Evolutionary conservation across 202 grass and related monocot species (phyloP).

Genomic region (Schoenoplectus triqueter): DNA sequence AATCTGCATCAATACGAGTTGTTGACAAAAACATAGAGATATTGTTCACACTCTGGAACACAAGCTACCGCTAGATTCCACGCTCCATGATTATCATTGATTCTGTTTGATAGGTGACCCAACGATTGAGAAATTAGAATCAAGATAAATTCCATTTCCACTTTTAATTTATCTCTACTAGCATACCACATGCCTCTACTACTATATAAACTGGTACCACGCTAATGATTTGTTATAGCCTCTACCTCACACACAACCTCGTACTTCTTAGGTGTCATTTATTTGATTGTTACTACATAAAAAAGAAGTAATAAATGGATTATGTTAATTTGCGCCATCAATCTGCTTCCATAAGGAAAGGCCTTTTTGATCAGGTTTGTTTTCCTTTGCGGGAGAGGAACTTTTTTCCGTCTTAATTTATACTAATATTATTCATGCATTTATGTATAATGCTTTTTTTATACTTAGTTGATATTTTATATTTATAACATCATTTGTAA

Average conservation of each 20-base stretch:
- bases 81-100: slow-evolving; percentile 25
- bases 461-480: background rate
- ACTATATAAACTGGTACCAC: slow-evolving; percentile 63
- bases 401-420: background rate
- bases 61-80: slow-evolving; percentile 46
- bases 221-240: slow-evolving; percentile 43
- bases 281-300: background rate
- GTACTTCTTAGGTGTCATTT: slow-evolving; percentile 26
- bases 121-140: slow-evolving; percentile 54
- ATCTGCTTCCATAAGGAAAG: slow-evolving; percentile 81
- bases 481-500: background rate
- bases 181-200: slow-evolving; percentile 40
- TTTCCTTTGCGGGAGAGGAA: slow-evolving; percentile 1
- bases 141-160: slow-evolving; percentile 46
- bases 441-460: background rate
- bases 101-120: slow-evolving; percentile 33
- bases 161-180: slow-evolving; percentile 24
- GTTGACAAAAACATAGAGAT: slow-evolving; percentile 55
- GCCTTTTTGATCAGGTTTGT: slow-evolving; percentile 90
- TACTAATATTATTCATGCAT: slow-evolving; percentile 17
- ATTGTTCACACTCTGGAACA: slow-evolving; percentile 53
- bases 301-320: slow-evolving; percentile 65
- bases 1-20: slow-evolving; percentile 48
- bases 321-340: slow-evolving; percentile 74
- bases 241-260: slow-evolving; percentile 27